phyloP scores from a whole-genome alignment of 2,329 filamentous ascomycete species.

The Metarhizium humberi region DNA sequence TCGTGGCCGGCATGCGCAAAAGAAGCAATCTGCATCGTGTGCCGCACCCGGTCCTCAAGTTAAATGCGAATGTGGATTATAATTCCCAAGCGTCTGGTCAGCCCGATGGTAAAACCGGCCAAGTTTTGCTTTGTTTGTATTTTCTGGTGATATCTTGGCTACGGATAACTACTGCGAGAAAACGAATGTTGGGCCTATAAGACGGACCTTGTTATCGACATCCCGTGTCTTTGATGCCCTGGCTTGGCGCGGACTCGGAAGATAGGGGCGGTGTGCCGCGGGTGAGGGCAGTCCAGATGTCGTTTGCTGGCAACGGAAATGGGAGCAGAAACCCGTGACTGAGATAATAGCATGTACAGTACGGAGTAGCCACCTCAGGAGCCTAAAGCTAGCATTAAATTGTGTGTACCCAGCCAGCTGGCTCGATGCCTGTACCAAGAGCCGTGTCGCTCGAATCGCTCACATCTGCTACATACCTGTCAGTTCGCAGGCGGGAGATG shows the following conservation, averaged over 20 bases:
- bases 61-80: too few species aligned
- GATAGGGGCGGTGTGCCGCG: not conserved
- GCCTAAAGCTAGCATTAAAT: not conserved
- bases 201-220: not conserved
- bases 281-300: not conserved
- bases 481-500: too few species aligned
- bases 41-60: too few species aligned
- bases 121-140: too few species aligned
- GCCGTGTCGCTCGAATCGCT: not conserved
- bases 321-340: not conserved
- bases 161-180: too few species aligned
- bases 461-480: not conserved
- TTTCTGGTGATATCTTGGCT: too few species aligned
- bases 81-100: too few species aligned
- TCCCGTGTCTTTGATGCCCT: slow-evolving; percentile 1
- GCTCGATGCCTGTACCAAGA: not conserved
- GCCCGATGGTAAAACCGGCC: too few species aligned
- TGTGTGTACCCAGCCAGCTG: slow-evolving; percentile 1
- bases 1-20: not conserved
- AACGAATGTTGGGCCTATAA: not conserved
- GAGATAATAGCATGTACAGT: not conserved
- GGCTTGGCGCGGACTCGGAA: slow-evolving; percentile 1
- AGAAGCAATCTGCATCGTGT: not conserved
- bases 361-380: not conserved
- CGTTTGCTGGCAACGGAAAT: not conserved